Base-by-base conservation (phyloP, 169 alveolate species). In the Plasmodium gaboni region DNA sequence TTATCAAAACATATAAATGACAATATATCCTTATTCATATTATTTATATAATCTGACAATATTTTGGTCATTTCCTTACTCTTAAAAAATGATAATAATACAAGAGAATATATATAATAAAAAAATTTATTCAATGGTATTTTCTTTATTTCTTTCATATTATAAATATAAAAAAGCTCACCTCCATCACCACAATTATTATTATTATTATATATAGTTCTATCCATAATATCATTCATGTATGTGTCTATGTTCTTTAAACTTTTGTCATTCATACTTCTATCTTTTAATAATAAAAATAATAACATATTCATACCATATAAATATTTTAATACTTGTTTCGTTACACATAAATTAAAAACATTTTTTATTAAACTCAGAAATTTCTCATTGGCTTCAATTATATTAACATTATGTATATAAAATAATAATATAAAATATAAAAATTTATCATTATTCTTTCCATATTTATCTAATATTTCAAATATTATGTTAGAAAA, bases 391-490 rank as follows among this genome's bases (percentile, higher is more conserved):
- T 86, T 71, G n/a, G 19, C 70, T 13, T 86, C 87, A 13, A 86
- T 59, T 22, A 65, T 24, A 50, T 19, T n/a, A 61, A 71, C 76
- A 26, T 48, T 70, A 71, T 72, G 68, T 15, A 67, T 51, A 60
- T 32, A 86, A 51, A 50, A 86, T 67, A 86, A 86, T 42, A 86
- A 44, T 13, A 69, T 9, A 28, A 44, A 60, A 10, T 86, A 73
- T 6, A 71, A 59, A 86, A 86, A 86, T 48, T 69, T 69, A 15
- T 86, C 92, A 51, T 69, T 86, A 13, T 32, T 86, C 57, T 86
- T 86, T 51, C 92, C 92, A 59, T 59, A 71, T 71, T 86, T 86
- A 70, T 86, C 92, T 38, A 86, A 13, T 38, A 86, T 69, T 44
- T 71, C 92, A 19, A 71, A 86, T 59, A 86, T 65, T n/a, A 15